Conservation (phyloP, 2,329 filamentous ascomycete genomes). For the Colletotrichum acutatum region DNA sequence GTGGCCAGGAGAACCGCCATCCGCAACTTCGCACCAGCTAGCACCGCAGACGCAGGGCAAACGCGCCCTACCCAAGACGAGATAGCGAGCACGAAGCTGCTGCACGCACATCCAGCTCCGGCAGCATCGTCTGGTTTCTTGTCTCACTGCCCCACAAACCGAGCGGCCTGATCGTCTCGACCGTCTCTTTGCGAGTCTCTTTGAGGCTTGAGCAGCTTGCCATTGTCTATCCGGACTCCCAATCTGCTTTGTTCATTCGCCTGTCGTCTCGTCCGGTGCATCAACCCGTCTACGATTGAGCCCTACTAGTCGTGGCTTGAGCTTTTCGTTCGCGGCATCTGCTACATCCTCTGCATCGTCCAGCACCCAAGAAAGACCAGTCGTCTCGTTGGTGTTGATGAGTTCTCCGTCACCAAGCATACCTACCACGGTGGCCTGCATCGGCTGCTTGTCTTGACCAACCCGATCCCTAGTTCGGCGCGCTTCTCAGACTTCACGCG, state of each 20-base stretch:
- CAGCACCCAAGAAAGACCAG: constrained; percentile 10
- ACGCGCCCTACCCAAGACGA: constrained; percentile 21
- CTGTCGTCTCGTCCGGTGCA: constrained; percentile 1
- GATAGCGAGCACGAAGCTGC: constrained; percentile 20
- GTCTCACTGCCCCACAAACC: constrained; percentile 27
- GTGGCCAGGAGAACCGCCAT: constrained; percentile 12
- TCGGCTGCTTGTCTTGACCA: constrained; percentile 23
- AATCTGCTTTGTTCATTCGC: not conserved
- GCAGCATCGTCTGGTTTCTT: constrained; percentile 26
- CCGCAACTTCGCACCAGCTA: constrained; percentile 9
- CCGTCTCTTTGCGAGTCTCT: not conserved
- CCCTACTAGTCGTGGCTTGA: constrained; percentile 2
- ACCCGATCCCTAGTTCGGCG: constrained; percentile 22
- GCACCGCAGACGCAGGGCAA: constrained; percentile 28
- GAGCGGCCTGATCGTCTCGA: constrained; percentile 6
- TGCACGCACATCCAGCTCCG: constrained; percentile 20
- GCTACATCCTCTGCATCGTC: constrained; percentile 19
- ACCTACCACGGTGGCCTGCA: constrained; percentile 7
- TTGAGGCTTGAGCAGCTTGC: not conserved
- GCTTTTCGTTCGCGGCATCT: constrained; percentile 13
- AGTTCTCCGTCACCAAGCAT: constrained; percentile 11
- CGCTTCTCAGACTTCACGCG: constrained; percentile 28
- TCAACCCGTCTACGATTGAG: constrained; percentile 2
- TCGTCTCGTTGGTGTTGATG: constrained; percentile 16
- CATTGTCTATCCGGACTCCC: constrained; percentile 16